Conservation (phyloP, 139 green algal species). For the Ettlia oleoabundans region DNA sequence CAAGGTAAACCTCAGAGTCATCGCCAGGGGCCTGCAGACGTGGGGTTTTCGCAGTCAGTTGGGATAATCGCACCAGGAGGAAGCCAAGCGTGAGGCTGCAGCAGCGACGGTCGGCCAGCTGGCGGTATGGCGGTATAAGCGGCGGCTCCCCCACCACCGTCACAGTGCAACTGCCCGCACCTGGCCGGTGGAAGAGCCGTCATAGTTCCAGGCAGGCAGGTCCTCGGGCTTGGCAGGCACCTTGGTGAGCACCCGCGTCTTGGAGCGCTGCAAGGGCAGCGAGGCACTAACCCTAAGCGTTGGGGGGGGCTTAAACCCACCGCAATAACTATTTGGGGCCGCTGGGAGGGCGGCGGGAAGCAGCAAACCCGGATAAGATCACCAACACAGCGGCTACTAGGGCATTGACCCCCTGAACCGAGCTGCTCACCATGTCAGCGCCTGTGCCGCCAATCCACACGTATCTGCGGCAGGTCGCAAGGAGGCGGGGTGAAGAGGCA, state of each 20-base stretch:
- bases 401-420: no score
- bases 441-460: constrained; percentile 35
- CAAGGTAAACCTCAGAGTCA: constrained; percentile 91
- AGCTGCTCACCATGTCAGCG: constrained; percentile 18
- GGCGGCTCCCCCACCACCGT: no score
- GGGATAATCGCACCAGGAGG: no score
- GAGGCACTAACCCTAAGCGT: neutral
- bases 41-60: neutral
- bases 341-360: no score
- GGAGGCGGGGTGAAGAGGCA: neutral
- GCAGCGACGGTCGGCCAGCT: no score
- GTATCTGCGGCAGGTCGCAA: neutral
- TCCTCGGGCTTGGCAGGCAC: constrained; percentile 67
- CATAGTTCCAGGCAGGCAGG: constrained; percentile 97
- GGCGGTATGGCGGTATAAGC: no score
- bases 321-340: no score
- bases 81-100: no score
- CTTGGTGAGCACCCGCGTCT: constrained; percentile 69
- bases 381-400: neutral
- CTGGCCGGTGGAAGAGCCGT: constrained; percentile 93
- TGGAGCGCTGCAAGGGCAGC: constrained; percentile 65
- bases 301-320: neutral
- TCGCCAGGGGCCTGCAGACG: constrained; percentile 80
- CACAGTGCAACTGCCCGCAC: neutral
- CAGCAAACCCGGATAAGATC: no score